Conservation (phyloP, 2,329 filamentous ascomycete species). For the Clarireedia hainanense region DNA sequence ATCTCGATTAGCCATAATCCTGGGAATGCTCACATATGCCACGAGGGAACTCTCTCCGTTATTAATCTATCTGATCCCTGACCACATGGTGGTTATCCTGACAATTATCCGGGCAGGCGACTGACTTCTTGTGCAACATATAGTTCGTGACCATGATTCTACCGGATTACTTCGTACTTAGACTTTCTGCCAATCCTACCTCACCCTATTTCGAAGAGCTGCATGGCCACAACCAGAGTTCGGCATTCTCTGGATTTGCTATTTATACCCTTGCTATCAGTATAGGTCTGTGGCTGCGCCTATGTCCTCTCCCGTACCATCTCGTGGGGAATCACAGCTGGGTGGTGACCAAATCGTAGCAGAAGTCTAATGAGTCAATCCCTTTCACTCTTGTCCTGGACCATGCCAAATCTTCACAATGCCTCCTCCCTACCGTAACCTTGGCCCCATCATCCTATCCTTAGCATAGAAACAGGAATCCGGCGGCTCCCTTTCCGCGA, state of each 20-base stretch:
- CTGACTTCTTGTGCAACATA: slow-evolving; percentile 1
- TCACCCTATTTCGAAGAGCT: neutral
- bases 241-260: neutral
- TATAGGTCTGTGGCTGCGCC: neutral
- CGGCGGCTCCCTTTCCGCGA: slow-evolving; percentile 6
- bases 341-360: neutral
- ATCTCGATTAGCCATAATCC: neutral
- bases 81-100: neutral
- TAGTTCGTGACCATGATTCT: neutral
- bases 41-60: slow-evolving; percentile 5
- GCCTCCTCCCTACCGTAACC: neutral
- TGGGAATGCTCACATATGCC: slow-evolving; percentile 5
- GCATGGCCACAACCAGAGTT: slow-evolving; percentile 4
- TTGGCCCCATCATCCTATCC: neutral
- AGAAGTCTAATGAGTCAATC: neutral
- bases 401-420: neutral
- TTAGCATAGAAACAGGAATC: neutral
- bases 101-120: neutral
- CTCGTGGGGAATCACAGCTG: neutral
- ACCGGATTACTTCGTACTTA: neutral
- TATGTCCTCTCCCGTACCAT: neutral
- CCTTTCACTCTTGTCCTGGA: neutral
- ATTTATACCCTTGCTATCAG: neutral
- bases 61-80: slow-evolving; percentile 6
- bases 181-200: neutral